Percentiles rank a stretch among this genome's conserved stretches.
These are phyloP conservation scores for Diplosphaera chodatii DNA, from an alignment of 139 green algal genomes.

Conservation along the genomic window DNA sequence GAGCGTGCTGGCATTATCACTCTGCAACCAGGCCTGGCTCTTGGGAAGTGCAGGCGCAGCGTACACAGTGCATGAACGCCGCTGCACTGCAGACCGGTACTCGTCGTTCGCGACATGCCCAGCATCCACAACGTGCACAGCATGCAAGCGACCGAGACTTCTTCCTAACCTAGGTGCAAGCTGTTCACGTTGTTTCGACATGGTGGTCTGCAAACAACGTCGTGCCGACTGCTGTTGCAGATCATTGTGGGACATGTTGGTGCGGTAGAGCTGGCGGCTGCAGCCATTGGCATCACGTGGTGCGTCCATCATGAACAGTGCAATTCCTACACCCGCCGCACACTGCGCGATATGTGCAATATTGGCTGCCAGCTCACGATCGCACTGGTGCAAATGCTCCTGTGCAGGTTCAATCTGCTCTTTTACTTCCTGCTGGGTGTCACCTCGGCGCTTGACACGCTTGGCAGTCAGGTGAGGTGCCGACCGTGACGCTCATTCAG, in stretches of 20 bases:
- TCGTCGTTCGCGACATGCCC: no score
- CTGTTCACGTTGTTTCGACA: no score
- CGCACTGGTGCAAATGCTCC: background rate
- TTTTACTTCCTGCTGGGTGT: conserved; percentile 6
- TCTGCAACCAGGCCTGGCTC: no score
- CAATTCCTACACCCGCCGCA: no score
- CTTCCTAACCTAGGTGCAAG: no score
- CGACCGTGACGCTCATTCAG: background rate
- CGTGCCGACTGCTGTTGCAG: background rate
- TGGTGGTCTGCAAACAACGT: no score
- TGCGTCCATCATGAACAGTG: background rate
- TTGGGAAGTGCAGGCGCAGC: no score
- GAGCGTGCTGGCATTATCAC: no score
- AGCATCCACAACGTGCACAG: no score
- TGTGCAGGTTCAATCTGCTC: conserved; percentile 13
- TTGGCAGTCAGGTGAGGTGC: conserved; percentile 7
- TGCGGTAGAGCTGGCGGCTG: background rate
- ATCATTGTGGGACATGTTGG: background rate
- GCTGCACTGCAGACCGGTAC: no score
- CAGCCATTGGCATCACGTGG: background rate
- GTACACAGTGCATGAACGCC: no score
- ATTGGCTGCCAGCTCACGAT: background rate
- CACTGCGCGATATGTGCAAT: background rate
- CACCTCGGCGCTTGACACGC: conserved; percentile 10
- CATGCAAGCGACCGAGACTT: no score